Base-by-base conservation (phyloP, 371 early-diverging fungal genomes). In the Zychaea mexicana region DNA sequence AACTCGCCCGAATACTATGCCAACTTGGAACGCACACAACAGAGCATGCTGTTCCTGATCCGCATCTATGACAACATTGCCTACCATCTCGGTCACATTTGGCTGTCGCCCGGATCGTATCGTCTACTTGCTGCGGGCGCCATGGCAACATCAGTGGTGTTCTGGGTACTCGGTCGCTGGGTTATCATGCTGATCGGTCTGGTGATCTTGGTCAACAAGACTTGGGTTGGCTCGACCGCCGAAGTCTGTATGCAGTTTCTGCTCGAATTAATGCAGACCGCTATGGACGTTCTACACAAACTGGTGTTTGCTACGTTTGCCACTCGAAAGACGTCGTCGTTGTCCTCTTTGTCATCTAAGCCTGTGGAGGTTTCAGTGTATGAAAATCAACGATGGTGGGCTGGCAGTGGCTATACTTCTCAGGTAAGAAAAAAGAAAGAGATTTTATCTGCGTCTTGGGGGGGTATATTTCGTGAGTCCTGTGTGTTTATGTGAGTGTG, bases 61-160 rank as follows among this genome's bases (percentile, higher is more conserved):
- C 65, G 74, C 24, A 47, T 76, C 19, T 79, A 79, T 36, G 79
- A 79, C 39, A 74, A 79, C 32, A 52, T 79, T 8, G 70, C 66
- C n/a, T 74, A 72, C 45, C 79, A 79, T 30, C 33, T 68, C 1
- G 69, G 70, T 3, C 77, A 76, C 38, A 27, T 72, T 47, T 45
- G 58, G 0, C 33, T 79, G 2, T 53, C 60, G 8, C 58, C 58
- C 2, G 52, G 56, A 3, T 60, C 73, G 3, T 77, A 77, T 53
- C 65, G 52, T 17, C 10, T 65, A 0, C 10, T 77, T 15, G 53
- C 66, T 22, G 22, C 26, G 36, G 47, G 39, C 7, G 45, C 60
- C n/a, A 10, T 49, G 2, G 33, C 30, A 6, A 26, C 52, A 3
- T 61, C 70, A 1, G 32, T 56, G 4, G 30, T 52, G 26, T 52